Base-by-base conservation (phyloP, 352 stramenopile genomes). In the Phytopythium cucurbitacearum region DNA sequence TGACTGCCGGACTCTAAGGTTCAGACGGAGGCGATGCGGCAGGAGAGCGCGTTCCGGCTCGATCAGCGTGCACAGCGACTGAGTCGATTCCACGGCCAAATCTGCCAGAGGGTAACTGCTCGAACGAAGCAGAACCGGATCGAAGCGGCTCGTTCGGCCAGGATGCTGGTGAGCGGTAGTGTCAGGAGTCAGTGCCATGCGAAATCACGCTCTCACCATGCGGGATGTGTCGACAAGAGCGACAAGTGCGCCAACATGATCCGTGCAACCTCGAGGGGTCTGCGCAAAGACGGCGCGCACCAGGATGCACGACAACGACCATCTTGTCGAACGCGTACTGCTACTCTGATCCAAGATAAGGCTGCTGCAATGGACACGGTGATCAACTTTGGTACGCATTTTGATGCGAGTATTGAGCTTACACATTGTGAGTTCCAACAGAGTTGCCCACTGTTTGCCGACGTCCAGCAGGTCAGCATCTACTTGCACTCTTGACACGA, bases 61-160 rank as follows among this genome's bases (percentile, higher is more conserved):
- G 62, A 42, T 15, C n/a, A 47, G 3, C 71, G 79, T 43, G 67
- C 71, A 11, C 65, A 69, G 42, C 53, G 84, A 39, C 53, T 89
- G 41, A 73, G 69, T 33, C 64, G 66, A 21, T 89, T 89, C 48
- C 76, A 83, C 43, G 69, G 74, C 11, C 74, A 85, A 48, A 80
- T 83, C 21, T 89, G 79, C 56, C 44, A 65, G 28, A 72, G 76
- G 5, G 76, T 89, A 34, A 78, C 65, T 21, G 74, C 71, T 11
- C 66, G 60, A 46, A 69, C 77, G 50, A 48, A 66, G 11, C 57
- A 78, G 57, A 63, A 80, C 39, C 73, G 64, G 3, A 48, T 67
- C 45, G 43, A 70, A 37, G 36, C 53, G 15, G 58, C 67, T 35
- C 52, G 52, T n/a, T 53, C 55, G 16, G 51, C 57, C 8, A 66